Evolutionary conservation across 768 basidiomycete genomes (phyloP), one percentile per base, ranked within the genome.

Genomic region (Amanita muscaria): DNA sequence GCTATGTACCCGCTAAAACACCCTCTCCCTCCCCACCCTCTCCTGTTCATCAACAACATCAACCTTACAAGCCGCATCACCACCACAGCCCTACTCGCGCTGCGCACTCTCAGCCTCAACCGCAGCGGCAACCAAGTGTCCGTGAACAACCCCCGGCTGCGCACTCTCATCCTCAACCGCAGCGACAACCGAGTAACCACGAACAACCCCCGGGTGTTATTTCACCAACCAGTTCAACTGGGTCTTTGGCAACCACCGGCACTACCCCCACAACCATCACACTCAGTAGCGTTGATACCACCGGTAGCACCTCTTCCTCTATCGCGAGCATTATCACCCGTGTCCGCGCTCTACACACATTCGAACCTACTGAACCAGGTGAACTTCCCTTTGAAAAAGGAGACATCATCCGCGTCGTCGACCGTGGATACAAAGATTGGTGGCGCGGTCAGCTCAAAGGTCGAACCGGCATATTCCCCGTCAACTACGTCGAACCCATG

Each of bases 401-500:
- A 2, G 93, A 96, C 51, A 70, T 94, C 36, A 91, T 97, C 68
- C 90, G 91, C 56, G 93, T 98, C 11, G 81, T 97, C 18, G 91
- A 96, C 59, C 78, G 90, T 19, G 85, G 83, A 18, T 94, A 94
- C 62, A 85, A 88, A 54, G 91, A 96, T 58, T 98, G 94, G 94
- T 97, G 92, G 90, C 66, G 89, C 18, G 94, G 94, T 1, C 91
- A 96, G 53, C 62, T 93, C 35, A 86, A 80, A 56, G 92, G 89
- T 0, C 68, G 87, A 47, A 90, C 91, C 2, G 91, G 91, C 34
- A 98, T 98, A 37, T 97, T 98, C 63, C 94, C 94, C 0, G 89
- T 94, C 15, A 96, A 94, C 60, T 96, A 97, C 66, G 90, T 97
- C 53, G 85, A 90, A 75, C 70, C 80, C 2, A 69, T 97, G 49